phyloP scores from a whole-genome alignment of 345 rosid genomes.

The Abelmoschus esculentus region DNA sequence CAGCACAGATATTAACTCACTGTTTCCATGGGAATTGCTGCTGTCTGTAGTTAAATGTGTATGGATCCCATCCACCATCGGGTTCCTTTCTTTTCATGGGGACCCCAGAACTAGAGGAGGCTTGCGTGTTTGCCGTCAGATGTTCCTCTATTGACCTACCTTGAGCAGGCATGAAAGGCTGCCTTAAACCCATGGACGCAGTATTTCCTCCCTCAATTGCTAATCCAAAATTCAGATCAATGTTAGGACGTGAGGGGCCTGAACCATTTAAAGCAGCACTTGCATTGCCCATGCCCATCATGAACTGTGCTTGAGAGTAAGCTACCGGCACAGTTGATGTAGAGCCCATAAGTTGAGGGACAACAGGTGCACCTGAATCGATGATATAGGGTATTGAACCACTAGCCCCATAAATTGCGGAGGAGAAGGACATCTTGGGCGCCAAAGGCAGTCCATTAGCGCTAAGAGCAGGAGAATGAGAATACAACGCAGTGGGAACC shows the following conservation, averaged over 20 bases:
- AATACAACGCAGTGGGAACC: conserved; percentile 43
- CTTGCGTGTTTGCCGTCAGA: conserved; percentile 39
- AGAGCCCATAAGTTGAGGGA: conserved; percentile 58
- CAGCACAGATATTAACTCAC: conserved; percentile 14
- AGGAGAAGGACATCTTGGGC: conserved; percentile 47
- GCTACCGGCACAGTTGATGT: conserved; percentile 36
- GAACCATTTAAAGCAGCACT: conserved; percentile 43
- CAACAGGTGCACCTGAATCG: conserved; percentile 55
- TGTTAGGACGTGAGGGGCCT: conserved; percentile 45
- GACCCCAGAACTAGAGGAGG: conserved; percentile 51
- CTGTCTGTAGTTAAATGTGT: conserved; percentile 30
- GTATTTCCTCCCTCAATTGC: conserved; percentile 51
- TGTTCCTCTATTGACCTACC: conserved; percentile 51
- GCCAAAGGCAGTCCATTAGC: conserved; percentile 48
- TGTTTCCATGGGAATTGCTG: conserved; percentile 75
- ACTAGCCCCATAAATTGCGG: conserved; percentile 52
- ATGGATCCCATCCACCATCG: conserved; percentile 61
- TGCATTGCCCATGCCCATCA: conserved; percentile 52
- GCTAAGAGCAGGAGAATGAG: conserved; percentile 53
- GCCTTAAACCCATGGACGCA: conserved; percentile 46
- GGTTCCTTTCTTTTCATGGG: conserved; percentile 83
- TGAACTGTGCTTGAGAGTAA: conserved; percentile 49
- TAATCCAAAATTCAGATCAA: conserved; percentile 66
- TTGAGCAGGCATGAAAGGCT: conserved; percentile 51
- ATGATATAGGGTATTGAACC: conserved; percentile 61